Evolutionary conservation across 352 stramenopile species (phyloP).

Genomic region (Achlya hypogyna): DNA sequence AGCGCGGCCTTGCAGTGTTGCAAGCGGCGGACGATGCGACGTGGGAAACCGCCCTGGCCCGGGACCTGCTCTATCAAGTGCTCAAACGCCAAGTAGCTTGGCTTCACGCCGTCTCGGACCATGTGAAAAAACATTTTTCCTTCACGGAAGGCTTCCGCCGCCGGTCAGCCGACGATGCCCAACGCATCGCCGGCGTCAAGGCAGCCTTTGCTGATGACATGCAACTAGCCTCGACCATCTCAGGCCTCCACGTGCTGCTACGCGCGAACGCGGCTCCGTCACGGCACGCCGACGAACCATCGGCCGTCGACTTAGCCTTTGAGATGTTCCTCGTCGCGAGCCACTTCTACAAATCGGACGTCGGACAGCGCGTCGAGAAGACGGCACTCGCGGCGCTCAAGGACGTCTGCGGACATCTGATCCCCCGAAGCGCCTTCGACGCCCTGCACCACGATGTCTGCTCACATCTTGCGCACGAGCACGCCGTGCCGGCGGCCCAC

Average conservation of each 20-base stretch:
- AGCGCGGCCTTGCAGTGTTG: constrained; percentile 12
- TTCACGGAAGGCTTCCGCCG: neutral
- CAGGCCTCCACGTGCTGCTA: neutral
- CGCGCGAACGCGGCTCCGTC: neutral
- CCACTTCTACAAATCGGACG: neutral
- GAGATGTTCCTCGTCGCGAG: neutral
- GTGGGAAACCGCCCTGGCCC: neutral
- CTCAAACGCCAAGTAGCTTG: neutral
- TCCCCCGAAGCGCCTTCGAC: neutral
- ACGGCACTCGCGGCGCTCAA: neutral
- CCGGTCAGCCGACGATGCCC: constrained; percentile 4
- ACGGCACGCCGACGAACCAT: neutral
- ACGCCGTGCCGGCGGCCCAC: neutral
- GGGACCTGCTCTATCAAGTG: constrained; percentile 1
- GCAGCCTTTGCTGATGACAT: neutral
- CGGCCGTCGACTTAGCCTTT: constrained; percentile 11
- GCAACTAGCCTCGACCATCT: neutral
- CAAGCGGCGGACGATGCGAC: neutral
- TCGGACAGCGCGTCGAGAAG: constrained; percentile 1
- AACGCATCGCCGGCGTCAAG: neutral
- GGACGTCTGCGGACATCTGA: neutral
- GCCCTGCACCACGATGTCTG: neutral
- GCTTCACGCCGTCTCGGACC: neutral
- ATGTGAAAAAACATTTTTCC: neutral
- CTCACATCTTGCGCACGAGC: neutral